A percentile compares a stretch with the other conserved stretches of the same genome.
Evolutionary conservation across 371 early-diverging fungal genomes (phyloP).

Genomic region (Fennellomyces sp.): DNA sequence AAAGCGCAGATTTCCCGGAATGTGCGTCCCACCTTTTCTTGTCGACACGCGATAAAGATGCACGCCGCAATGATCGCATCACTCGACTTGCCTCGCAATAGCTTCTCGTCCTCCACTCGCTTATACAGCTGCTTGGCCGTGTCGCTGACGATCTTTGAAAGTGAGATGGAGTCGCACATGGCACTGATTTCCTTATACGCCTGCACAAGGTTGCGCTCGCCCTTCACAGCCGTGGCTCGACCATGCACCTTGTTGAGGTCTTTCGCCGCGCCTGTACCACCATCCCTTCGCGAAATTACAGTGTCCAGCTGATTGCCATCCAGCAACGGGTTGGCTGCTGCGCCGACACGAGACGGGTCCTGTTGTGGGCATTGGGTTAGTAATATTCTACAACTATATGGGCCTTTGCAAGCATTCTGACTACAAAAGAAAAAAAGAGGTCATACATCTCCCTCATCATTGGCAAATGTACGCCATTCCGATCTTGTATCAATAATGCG

Average conservation of each 20-base stretch:
- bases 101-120: constrained; percentile 85
- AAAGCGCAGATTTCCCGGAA: constrained; percentile 97
- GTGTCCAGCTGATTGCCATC: constrained; percentile 94
- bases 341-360: constrained; percentile 99
- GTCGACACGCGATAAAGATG: constrained; percentile 96
- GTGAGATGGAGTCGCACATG: constrained; percentile 89
- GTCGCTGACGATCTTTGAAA: constrained; percentile 88
- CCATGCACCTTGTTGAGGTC: constrained; percentile 80
- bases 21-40: constrained; percentile 92
- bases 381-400: neutral
- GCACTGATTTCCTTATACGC: constrained; percentile 94
- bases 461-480: constrained; percentile 99
- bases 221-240: constrained; percentile 72
- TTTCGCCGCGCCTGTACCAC: constrained; percentile 75
- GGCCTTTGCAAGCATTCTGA: neutral
- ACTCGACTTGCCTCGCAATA: constrained; percentile 87
- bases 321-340: constrained; percentile 87
- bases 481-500: constrained; percentile 98
- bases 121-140: constrained; percentile 97
- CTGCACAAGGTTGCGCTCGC: constrained; percentile 83
- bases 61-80: constrained; percentile 97
- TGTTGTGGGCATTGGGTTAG: constrained; percentile 10
- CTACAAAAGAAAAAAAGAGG: constrained; percentile 9
- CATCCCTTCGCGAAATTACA: constrained; percentile 82
- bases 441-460: constrained; percentile 87